These are phyloP conservation scores for Scedosporium boydii DNA, from an alignment of 2,329 filamentous ascomycete species.

Conservation along the genomic window DNA sequence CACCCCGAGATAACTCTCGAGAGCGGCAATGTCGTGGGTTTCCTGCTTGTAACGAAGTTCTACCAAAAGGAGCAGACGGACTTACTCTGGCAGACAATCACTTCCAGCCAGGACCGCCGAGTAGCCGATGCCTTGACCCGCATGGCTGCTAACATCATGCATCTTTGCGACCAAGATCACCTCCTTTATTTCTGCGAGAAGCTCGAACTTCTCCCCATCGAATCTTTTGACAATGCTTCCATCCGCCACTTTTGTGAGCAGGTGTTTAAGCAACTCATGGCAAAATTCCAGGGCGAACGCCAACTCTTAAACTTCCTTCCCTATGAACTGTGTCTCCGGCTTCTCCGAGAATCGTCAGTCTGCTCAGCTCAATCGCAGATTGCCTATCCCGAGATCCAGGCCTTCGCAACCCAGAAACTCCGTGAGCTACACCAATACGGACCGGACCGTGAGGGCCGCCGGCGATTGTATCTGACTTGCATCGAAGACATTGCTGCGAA, in stretches of 20 bases:
- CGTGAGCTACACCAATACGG: conserved; percentile 48
- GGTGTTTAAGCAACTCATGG: conserved; percentile 40
- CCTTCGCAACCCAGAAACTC: conserved; percentile 53
- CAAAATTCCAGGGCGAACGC: conserved; percentile 30
- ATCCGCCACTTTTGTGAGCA: conserved; percentile 54
- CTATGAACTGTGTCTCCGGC: conserved; percentile 48
- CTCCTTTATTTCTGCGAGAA: conserved; percentile 64
- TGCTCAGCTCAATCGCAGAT: conserved; percentile 42
- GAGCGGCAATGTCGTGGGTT: conserved; percentile 76
- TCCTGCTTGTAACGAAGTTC: conserved; percentile 68
- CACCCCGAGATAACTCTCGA: conserved; percentile 82
- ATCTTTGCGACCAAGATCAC: conserved; percentile 36
- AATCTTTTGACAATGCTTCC: conserved; percentile 44
- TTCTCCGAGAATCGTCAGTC: conserved; percentile 63
- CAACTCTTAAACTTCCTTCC: conserved; percentile 28
- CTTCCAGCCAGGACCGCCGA: conserved; percentile 71
- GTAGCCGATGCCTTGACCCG: conserved; percentile 71
- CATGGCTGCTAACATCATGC: conserved; percentile 45
- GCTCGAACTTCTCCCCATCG: conserved; percentile 53
- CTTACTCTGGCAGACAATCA: conserved; percentile 74
- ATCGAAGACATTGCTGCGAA: conserved; percentile 56
- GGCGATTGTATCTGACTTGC: conserved; percentile 56
- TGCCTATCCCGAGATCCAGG: conserved; percentile 52
- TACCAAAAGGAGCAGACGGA: conserved; percentile 68
- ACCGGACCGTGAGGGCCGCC: conserved; percentile 43